These are phyloP conservation scores for Cadophora sp. DNA, from an alignment of 2,329 filamentous ascomycete species.

Conservation along the genomic window DNA sequence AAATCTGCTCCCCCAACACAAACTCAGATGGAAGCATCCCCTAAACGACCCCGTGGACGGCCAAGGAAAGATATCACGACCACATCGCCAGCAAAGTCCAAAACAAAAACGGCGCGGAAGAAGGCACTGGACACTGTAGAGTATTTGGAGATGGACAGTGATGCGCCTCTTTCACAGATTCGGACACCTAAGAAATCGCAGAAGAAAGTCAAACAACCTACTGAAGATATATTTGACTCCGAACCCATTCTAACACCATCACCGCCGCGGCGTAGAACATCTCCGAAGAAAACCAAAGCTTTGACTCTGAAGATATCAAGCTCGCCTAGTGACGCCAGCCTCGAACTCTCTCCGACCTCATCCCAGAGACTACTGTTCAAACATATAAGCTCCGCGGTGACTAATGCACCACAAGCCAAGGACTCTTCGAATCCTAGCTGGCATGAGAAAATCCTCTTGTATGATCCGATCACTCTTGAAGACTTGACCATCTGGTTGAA, in stretches of 20 bases:
- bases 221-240: slow-evolving; percentile 60
- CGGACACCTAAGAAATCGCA: slow-evolving; percentile 43
- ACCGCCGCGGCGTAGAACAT: slow-evolving; percentile 37
- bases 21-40: slow-evolving; percentile 41
- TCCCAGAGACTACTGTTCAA: slow-evolving; percentile 56
- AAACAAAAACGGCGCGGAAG: slow-evolving; percentile 29
- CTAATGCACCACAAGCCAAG: slow-evolving; percentile 55
- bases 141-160: slow-evolving; percentile 35
- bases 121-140: slow-evolving; percentile 32
- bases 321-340: slow-evolving; percentile 20
- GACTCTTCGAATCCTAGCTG: slow-evolving; percentile 68
- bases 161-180: slow-evolving; percentile 32
- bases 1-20: slow-evolving; percentile 16
- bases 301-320: slow-evolving; percentile 29
- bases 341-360: slow-evolving; percentile 44
- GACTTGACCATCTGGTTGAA: slow-evolving; percentile 87
- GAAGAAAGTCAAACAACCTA: slow-evolving; percentile 35
- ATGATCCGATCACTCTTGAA: slow-evolving; percentile 88
- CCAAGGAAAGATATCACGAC: slow-evolving; percentile 49
- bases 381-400: slow-evolving; percentile 63
- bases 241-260: slow-evolving; percentile 45
- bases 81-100: slow-evolving; percentile 26
- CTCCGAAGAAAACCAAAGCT: slow-evolving; percentile 32
- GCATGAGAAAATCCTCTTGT: slow-evolving; percentile 93
- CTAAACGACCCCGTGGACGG: slow-evolving; percentile 48